Conservation (phyloP, 1,284 basidiomycete genomes). For the Volvariella volvacea region DNA sequence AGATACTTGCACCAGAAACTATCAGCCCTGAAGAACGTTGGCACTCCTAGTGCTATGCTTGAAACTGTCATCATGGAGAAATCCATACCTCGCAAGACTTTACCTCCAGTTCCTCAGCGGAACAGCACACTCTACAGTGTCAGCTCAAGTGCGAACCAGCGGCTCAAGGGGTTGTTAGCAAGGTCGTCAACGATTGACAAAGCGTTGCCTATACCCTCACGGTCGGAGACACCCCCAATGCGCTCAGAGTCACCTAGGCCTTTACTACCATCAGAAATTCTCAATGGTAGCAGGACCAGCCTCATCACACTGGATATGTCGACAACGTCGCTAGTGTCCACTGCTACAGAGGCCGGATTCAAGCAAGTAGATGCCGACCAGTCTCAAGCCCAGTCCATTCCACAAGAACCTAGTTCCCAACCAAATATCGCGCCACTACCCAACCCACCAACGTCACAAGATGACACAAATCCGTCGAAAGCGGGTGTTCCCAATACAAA, state of each 20-base stretch:
- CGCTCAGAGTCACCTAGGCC: conserved; percentile 16
- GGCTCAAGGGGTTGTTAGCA: conserved; percentile 34
- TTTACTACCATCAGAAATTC: conserved; percentile 3
- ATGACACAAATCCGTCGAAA: too few species aligned
- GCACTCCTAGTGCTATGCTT: conserved; percentile 66
- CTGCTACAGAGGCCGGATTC: too few species aligned
- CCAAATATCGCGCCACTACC: too few species aligned
- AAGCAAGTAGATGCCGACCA: too few species aligned
- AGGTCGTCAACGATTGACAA: conserved; percentile 28
- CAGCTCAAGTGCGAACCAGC: conserved; percentile 30
- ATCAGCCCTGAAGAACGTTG: conserved; percentile 62
- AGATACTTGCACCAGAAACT: conserved; percentile 70
- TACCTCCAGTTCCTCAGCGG: conserved; percentile 19
- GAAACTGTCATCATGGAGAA: conserved; percentile 81
- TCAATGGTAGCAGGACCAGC: too few species aligned
- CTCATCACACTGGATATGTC: too few species aligned
- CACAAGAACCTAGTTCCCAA: too few species aligned
- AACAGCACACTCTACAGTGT: conserved; percentile 22
- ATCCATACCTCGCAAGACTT: conserved; percentile 27
- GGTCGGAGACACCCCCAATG: conserved; percentile 20
- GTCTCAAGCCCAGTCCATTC: too few species aligned
- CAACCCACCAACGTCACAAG: too few species aligned
- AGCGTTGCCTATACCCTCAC: conserved; percentile 25
- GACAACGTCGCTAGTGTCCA: too few species aligned
- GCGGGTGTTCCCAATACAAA: too few species aligned